Percentiles rank a stretch among this genome's conserved stretches.
Evolutionary conservation across 352 stramenopile genomes (phyloP).

Genomic region (Elongisporangium undulatum): DNA sequence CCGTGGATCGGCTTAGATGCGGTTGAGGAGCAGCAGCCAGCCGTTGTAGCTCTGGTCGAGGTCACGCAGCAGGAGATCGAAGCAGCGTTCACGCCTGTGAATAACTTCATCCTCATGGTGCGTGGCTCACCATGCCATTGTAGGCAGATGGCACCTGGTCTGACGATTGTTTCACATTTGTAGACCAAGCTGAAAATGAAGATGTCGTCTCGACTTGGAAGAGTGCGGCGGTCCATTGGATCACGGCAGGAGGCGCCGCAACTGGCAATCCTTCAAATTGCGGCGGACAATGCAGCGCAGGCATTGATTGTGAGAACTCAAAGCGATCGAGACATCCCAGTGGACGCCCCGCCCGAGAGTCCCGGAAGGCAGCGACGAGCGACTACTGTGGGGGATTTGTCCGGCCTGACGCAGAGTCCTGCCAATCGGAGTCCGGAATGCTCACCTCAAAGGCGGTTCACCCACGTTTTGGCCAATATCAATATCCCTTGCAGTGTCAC

Average conservation of each 20-base stretch:
- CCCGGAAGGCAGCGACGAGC: neutral
- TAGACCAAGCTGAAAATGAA: constrained; percentile 68
- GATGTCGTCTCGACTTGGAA: constrained; percentile 48
- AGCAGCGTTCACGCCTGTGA: constrained; percentile 68
- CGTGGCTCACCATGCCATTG: neutral
- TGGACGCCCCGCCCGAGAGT: too few relatives aligned
- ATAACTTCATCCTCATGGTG: constrained; percentile 78
- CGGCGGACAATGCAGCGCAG: too few relatives aligned
- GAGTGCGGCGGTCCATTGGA: constrained; percentile 24
- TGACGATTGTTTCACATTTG: neutral
- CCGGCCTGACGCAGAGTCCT: neutral
- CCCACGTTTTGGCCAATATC: neutral
- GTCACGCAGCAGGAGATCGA: constrained; percentile 69
- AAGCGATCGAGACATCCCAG: neutral
- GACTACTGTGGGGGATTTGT: constrained; percentile 1
- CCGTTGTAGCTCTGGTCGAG: constrained; percentile 12
- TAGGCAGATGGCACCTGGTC: neutral
- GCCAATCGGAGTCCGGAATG: neutral
- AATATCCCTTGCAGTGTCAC: neutral
- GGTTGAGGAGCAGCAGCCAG: neutral
- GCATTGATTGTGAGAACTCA: neutral
- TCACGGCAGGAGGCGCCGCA: neutral
- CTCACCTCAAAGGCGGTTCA: neutral
- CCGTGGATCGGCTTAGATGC: constrained; percentile 29
- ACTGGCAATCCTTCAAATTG: too few relatives aligned